These are phyloP conservation scores for Neurospora sp. DNA, from an alignment of 495 filamentous ascomycete genomes.

Conservation along the genomic window DNA sequence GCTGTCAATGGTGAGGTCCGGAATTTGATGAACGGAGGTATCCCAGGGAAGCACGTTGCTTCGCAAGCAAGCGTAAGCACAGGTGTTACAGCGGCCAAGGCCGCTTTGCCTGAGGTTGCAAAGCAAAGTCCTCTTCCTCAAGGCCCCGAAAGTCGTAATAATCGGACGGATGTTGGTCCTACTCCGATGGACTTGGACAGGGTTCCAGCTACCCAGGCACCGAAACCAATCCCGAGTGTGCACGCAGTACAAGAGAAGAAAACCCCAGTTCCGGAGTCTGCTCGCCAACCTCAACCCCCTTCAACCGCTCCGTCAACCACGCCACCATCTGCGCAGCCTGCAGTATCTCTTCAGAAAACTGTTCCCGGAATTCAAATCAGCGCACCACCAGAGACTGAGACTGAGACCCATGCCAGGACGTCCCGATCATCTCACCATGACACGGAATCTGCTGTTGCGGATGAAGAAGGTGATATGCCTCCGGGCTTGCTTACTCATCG, in stretches of 20 bases:
- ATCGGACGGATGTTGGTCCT: background rate
- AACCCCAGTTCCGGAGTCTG: background rate
- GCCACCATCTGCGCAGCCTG: background rate
- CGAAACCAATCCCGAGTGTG: background rate
- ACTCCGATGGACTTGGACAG: constrained; percentile 12
- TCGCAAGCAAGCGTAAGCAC: background rate
- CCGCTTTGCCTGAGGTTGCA: background rate
- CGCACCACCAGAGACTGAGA: background rate
- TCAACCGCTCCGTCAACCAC: background rate
- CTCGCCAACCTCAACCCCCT: background rate
- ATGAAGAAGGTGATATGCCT: constrained; percentile 1
- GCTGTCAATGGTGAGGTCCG: background rate
- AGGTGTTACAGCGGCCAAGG: background rate
- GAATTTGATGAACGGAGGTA: background rate
- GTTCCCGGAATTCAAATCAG: background rate
- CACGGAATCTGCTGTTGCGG: background rate
- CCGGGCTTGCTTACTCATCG: constrained; percentile 29
- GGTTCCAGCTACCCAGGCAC: background rate
- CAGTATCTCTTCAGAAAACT: background rate
- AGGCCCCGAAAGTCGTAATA: background rate
- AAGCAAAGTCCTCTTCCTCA: background rate
- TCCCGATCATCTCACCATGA: background rate
- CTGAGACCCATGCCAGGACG: background rate
- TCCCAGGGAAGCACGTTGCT: background rate
- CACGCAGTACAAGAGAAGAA: background rate